A percentile compares a stretch with the other conserved stretches of the same genome.
Evolutionary conservation across 768 basidiomycete genomes (phyloP).

Genomic region (Phlebiopsis gigantea): DNA sequence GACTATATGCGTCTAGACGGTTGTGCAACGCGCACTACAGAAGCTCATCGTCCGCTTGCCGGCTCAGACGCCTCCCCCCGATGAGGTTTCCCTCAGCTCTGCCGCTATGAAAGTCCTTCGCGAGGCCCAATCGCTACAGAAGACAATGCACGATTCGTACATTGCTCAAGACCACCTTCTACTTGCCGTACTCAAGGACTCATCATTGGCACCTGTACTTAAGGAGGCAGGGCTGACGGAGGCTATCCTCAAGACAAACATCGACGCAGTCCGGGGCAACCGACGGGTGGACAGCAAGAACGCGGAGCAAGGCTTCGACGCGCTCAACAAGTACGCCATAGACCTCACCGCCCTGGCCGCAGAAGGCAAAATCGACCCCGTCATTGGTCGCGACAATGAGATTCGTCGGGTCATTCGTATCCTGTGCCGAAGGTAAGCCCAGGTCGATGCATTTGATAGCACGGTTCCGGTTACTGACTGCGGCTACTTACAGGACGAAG

Average conservation of each 20-base stretch:
- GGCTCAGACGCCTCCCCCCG: conserved; percentile 79
- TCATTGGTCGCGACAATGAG: conserved; percentile 90
- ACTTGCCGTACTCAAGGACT: conserved; percentile 76
- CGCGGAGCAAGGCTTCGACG: conserved; percentile 92
- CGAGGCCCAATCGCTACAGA: conserved; percentile 72
- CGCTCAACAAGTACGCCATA: conserved; percentile 81
- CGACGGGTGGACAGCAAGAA: conserved; percentile 78
- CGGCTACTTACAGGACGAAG: conserved; percentile 61
- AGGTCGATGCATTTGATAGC: not conserved
- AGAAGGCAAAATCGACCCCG: conserved; percentile 93
- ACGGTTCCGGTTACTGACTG: not conserved
- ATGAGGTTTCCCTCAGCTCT: conserved; percentile 63
- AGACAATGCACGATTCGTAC: conserved; percentile 85
- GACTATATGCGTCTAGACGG: conserved; percentile 31
- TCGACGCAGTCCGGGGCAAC: conserved; percentile 78
- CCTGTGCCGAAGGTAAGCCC: conserved; percentile 66
- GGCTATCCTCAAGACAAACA: conserved; percentile 65
- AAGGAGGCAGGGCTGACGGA: conserved; percentile 76
- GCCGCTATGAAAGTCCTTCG: conserved; percentile 58
- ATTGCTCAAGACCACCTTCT: conserved; percentile 92
- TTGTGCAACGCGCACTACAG: conserved; percentile 68
- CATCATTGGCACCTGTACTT: conserved; percentile 58
- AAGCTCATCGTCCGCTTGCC: conserved; percentile 78
- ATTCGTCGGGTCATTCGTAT: conserved; percentile 83
- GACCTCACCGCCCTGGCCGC: conserved; percentile 85